Evolutionary conservation across 805 yeast species (phyloP), one percentile per base, ranked within the genome.

Genomic region (Ogataea nitratoaversa): DNA sequence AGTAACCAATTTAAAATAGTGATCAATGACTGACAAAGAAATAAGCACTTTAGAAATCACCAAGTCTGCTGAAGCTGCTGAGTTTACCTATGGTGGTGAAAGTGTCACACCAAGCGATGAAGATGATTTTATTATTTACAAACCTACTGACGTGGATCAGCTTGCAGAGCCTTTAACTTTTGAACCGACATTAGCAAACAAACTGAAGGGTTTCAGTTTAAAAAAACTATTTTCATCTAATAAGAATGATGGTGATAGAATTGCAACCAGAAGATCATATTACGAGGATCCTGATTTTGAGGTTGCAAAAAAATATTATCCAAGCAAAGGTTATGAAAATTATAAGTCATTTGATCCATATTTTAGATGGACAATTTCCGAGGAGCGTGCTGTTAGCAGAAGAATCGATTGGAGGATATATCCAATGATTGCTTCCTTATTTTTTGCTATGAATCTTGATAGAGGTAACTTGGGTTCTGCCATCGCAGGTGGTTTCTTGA

Each of bases 401-500:
- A 47, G 45, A 31, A 42, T 42, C 11, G 51, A 47, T 31, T 34
- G 39, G 8, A 33, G 45, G 19, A 42, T 47, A 13, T 36, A 42
- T 19, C 20, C 43, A 3, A 34, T 37, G 39, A 40, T 43, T n/a
- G 44, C 46, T 22, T 23, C 76, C 38, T 68, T 78, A 73, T 78
- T 78, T 47, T 59, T 74, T 29, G 75, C 74, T 9, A 64, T 78
- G 44, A 76, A 78, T 49, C 57, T 78, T 41, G 82, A 77, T 55
- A 58, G 84, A 46, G 71, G 71, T 34, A 78, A 78, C 50, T 57
- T 78, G 38, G 50, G 63, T 6, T 80, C 76, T 45, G 83, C 82
- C 3, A 60, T 74, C 3, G 67, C 83, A 0, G 83, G 75, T 43
- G 70, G 72, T 39, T 50, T 78, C 48, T 59, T 78, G 34, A 62